Percentiles rank a stretch among this genome's conserved stretches.
phyloP scores from a whole-genome alignment of 2,329 filamentous ascomycete species.

The Pseudogymnoascus sp. region DNA sequence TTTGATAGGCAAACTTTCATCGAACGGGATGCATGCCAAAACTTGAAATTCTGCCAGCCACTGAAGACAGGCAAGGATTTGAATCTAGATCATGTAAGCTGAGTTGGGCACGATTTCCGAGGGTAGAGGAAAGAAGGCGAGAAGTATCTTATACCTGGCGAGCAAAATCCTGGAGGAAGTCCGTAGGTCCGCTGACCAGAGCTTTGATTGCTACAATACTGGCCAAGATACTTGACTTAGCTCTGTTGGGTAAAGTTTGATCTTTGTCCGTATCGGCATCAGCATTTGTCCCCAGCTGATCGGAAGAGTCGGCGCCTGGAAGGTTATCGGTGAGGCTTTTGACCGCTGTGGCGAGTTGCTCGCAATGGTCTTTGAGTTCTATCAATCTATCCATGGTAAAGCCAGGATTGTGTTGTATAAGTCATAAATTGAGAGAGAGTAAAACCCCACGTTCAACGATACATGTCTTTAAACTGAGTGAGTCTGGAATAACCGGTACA shows the following conservation, averaged over 20 bases:
- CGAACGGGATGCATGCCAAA: slow-evolving; percentile 37
- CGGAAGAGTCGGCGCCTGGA: background rate
- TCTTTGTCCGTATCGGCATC: background rate
- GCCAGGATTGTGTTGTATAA: background rate
- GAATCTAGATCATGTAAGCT: background rate
- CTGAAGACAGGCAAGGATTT: slow-evolving; percentile 34
- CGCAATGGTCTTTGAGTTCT: background rate
- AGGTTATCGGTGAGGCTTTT: background rate
- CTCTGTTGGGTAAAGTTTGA: background rate
- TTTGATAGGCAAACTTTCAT: slow-evolving; percentile 29
- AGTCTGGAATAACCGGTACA: background rate
- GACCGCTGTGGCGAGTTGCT: background rate
- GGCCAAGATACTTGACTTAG: background rate
- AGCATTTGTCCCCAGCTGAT: background rate
- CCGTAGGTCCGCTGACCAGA: slow-evolving; percentile 20
- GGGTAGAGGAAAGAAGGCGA: background rate
- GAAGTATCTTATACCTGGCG: slow-evolving; percentile 16
- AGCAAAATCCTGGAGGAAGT: slow-evolving; percentile 24
- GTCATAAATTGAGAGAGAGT: background rate
- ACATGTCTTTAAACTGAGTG: background rate
- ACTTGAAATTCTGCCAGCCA: slow-evolving; percentile 40
- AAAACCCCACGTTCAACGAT: background rate
- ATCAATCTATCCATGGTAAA: background rate
- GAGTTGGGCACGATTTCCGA: background rate
- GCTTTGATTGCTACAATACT: slow-evolving; percentile 4